These are phyloP conservation scores for Scheffersomyces insectosa DNA, from an alignment of 1,139 yeast genomes.

Conservation along the genomic window DNA sequence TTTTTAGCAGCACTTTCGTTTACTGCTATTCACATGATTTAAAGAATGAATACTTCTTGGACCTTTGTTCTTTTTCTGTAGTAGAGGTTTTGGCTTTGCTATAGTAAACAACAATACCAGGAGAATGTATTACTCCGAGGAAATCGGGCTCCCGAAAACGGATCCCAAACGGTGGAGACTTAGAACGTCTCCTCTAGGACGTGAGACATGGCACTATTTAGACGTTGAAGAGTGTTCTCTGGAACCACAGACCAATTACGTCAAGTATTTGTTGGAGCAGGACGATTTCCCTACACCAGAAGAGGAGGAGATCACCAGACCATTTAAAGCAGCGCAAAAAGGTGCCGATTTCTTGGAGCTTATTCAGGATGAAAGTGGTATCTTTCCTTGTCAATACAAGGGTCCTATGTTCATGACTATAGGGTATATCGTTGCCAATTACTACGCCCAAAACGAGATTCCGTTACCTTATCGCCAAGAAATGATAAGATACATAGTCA, in stretches of 20 bases:
- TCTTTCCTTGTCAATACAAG: slow-evolving; percentile 88
- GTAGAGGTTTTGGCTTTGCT: no score
- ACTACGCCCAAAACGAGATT: slow-evolving; percentile 67
- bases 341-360: slow-evolving; percentile 71
- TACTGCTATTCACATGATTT: no score
- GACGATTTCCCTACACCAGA: slow-evolving; percentile 47
- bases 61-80: background rate
- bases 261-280: slow-evolving; percentile 54
- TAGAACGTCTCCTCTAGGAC: slow-evolving; percentile 67
- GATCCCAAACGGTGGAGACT: slow-evolving; percentile 79
- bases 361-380: slow-evolving; percentile 77
- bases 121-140: slow-evolving; percentile 58
- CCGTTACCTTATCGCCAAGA: slow-evolving; percentile 68
- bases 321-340: slow-evolving; percentile 66
- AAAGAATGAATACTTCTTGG: no score
- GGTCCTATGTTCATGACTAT: slow-evolving; percentile 98
- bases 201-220: slow-evolving; percentile 80
- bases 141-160: slow-evolving; percentile 62
- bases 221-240: slow-evolving; percentile 33
- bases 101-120: no score
- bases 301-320: slow-evolving; percentile 34
- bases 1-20: no score
- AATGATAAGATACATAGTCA: slow-evolving; percentile 78
- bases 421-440: slow-evolving; percentile 78
- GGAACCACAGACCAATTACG: slow-evolving; percentile 58